These are phyloP conservation scores for Aphanomyces astaci DNA, from an alignment of 352 stramenopile species.

Conservation along the genomic window DNA sequence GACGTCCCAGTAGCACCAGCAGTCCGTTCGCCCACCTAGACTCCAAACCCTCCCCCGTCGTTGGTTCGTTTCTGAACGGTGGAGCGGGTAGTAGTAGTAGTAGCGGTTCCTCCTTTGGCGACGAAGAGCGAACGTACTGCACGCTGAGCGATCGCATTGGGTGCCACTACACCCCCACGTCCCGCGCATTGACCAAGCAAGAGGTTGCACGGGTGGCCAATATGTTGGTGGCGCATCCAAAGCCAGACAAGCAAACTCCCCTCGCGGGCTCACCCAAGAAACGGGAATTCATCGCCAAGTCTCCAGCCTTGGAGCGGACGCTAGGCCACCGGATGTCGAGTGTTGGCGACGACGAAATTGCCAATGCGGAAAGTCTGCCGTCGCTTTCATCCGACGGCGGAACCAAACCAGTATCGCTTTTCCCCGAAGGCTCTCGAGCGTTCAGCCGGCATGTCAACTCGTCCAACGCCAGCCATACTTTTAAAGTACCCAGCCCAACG, in stretches of 20 bases:
- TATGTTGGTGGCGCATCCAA: slow-evolving; percentile 26
- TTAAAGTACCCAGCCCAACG: slow-evolving; percentile 19
- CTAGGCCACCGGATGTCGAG: not conserved
- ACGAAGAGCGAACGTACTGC: slow-evolving; percentile 68
- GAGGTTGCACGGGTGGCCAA: slow-evolving; percentile 60
- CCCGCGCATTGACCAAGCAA: slow-evolving; percentile 54
- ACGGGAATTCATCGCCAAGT: slow-evolving; percentile 35
- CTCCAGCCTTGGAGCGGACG: slow-evolving; percentile 42
- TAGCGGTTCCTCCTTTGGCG: not conserved
- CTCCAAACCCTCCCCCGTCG: no score
- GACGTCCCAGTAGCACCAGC: not conserved
- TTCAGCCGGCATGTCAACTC: slow-evolving; percentile 40
- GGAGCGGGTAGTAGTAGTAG: no score
- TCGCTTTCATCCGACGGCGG: not conserved
- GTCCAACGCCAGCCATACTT: slow-evolving; percentile 30
- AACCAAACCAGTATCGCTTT: not conserved
- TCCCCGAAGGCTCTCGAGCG: slow-evolving; percentile 23
- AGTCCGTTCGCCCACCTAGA: not conserved
- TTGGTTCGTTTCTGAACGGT: no score
- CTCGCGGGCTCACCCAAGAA: slow-evolving; percentile 3
- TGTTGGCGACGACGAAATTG: not conserved
- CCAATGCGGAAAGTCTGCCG: not conserved
- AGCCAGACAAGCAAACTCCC: not conserved
- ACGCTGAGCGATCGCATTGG: slow-evolving; percentile 76
- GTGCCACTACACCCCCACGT: slow-evolving; percentile 60